Base-by-base conservation (phyloP, 139 green algal genomes). In the Spirogloea muscicola region DNA sequence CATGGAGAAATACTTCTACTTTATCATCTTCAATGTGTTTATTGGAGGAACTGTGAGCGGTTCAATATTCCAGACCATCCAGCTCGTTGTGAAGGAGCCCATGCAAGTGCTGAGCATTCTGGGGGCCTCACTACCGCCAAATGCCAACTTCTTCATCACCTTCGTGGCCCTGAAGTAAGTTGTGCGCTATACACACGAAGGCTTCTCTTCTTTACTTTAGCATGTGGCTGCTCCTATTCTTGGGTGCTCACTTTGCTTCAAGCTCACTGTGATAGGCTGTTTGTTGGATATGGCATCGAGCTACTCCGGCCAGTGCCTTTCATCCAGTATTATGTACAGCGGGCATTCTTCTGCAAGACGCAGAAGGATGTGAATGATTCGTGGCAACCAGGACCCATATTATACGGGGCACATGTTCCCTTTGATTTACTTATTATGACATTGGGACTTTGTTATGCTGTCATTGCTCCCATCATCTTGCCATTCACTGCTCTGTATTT, bases 11-110 rank as follows among this genome's bases (percentile, higher is more conserved):
- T 60, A 72, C 42, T 79, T 58, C 58, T 82, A 41, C 5, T 79
- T 79, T 18, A 75, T 80, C 16, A 70, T 79, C 5, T 84, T 79
- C 70, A 79, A 79, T 16, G 70, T 81, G 25, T 79, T 79, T 27
- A 75, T 79, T n/a, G 71, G 71, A 31, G 42, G 83, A 6, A 82
- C 71, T 4, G 41, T 79, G 18, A 38, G 7, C 6, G 67, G 68
- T 41, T 62, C 68, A 6, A 9, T 83, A 3, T 69, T 60, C 3
- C 36, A 16, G 5, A 34, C 7, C 40, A 69, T 79, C n/a, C 16
- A 77, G 29, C 3, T 74, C 33, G 31, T 76, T 7, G 25, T 58
- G 13, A 4, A 71, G n/a, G 58, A 74, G 5, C 68, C 44, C 40
- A 43, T n/a, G n/a, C n/a, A 18, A 7, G n/a, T 79, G 5, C 3